Evolutionary conservation across 345 rosid species (phyloP).

Genomic region (Erodium maritimum): DNA sequence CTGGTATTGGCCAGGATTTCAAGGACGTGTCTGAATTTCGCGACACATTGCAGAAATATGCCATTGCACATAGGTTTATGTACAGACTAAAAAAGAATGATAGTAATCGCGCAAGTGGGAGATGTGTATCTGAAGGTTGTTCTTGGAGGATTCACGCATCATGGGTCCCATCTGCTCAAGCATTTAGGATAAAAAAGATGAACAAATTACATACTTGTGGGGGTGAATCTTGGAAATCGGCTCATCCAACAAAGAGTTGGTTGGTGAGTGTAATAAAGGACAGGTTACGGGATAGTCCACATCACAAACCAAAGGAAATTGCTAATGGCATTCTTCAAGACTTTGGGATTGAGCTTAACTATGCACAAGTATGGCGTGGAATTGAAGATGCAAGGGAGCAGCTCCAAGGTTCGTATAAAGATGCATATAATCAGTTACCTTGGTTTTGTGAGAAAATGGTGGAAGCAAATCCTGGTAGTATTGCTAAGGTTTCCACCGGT

Average conservation of each 20-base stretch:
- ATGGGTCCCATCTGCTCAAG: conserved; percentile 63
- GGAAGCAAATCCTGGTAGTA: conserved; percentile 73
- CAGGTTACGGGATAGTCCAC: conserved; percentile 61
- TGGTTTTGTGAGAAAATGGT: conserved; percentile 48
- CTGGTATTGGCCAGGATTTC: conserved; percentile 89
- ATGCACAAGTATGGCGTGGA: conserved; percentile 77
- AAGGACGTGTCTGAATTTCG: conserved; percentile 65
- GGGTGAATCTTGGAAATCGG: conserved; percentile 69
- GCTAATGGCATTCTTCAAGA: conserved; percentile 49
- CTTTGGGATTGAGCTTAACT: conserved; percentile 69
- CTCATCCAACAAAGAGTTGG: conserved; percentile 78
- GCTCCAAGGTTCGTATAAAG: conserved; percentile 69
- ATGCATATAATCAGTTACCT: conserved; percentile 58
- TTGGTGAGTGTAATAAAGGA: conserved; percentile 70
- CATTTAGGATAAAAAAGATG: conserved; percentile 56
- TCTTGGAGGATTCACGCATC: conserved; percentile 69
- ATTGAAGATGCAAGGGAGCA: conserved; percentile 77
- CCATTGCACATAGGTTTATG: conserved; percentile 69
- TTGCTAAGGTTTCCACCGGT: conserved; percentile 34
- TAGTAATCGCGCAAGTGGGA: conserved; percentile 61
- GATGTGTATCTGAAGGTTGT: conserved; percentile 55
- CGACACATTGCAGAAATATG: conserved; percentile 68
- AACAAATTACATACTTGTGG: conserved; percentile 54
- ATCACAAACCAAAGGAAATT: conserved; percentile 70
- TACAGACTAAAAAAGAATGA: conserved; percentile 80